Conservation (phyloP, 257 asterid species). For the Fraxinus americana region DNA sequence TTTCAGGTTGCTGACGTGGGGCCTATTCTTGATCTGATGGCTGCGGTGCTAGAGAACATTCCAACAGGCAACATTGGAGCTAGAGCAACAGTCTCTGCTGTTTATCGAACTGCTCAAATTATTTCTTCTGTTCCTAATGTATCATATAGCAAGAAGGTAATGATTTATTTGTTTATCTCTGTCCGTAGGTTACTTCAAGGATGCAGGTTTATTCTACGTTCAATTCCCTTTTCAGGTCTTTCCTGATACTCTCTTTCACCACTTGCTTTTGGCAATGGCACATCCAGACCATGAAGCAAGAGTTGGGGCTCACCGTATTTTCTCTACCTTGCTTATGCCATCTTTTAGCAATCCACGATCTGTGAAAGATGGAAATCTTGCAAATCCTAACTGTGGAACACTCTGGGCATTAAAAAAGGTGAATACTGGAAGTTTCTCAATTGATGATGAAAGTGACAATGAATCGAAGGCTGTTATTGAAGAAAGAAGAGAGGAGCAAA, state of each 20-base stretch:
- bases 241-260: constrained; percentile 56
- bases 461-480: constrained; percentile 25
- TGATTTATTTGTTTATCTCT: constrained; percentile 1
- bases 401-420: constrained; percentile 27
- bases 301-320: constrained; percentile 49
- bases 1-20: constrained; percentile 52
- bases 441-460: constrained; percentile 28
- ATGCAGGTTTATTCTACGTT: constrained; percentile 10
- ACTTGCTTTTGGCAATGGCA: constrained; percentile 55
- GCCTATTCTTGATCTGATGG: constrained; percentile 55
- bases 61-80: constrained; percentile 36
- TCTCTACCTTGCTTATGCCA: constrained; percentile 54
- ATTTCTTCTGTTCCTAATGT: constrained; percentile 46
- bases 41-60: constrained; percentile 49
- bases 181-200: constrained; percentile 1
- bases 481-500: constrained; percentile 29
- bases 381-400: constrained; percentile 31
- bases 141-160: constrained; percentile 45
- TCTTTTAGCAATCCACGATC: constrained; percentile 32
- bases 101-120: constrained; percentile 46
- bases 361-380: constrained; percentile 26
- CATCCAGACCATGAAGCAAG: constrained; percentile 50
- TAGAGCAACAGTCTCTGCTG: constrained; percentile 46
- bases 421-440: constrained; percentile 37
- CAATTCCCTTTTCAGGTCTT: constrained; percentile 38